Base-by-base conservation (phyloP, 75 land plant species). In the Cupressus sempervirens region DNA sequence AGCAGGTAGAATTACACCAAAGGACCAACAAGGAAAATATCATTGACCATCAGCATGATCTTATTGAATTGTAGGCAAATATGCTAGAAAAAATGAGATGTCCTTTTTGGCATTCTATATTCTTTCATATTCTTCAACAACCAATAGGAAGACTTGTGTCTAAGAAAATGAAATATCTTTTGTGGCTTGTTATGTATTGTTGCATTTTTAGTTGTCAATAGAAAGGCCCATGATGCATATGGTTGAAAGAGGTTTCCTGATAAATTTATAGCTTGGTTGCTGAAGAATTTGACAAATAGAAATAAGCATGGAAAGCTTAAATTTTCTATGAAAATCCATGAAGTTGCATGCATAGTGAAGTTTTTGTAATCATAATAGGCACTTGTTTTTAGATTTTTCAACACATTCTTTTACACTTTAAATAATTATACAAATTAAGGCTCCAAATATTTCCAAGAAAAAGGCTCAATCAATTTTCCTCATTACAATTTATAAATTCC, bases 161-260 rank as follows among this genome's bases (percentile, higher is more conserved):
- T n/a, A n/a, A n/a, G 99, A n/a, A n/a, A n/a, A n/a, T n/a, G n/a
- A 41, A 41, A 41, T 41, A 3, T 41, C 43, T 41, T 41, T 41
- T 41, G 35, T 76, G 46, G 16, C 15, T 35, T 76, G 80, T 40
- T 38, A 40, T 73, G 14, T 65, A 26, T 7, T 76, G 80, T 26
- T 76, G 80, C 80, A 76, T 76, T 32, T 73, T 76, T 30, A 65
- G 70, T 8, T 0, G 29, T 8, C 29, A 18, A 40, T 46, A 76
- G 46, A 76, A 76, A 76, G 26, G 41, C 40, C 23, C 3, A 1
- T 20, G 41, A 36, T 77, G 80, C 23, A 77, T 36, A 41, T 35
- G 45, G 80, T 10, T 20, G 80, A 26, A 77, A 5, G n/a, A 5
- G 30, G 72, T 20, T 4, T 2, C 72, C 72, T 5, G 7, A 29